Conservation (phyloP, 768 basidiomycete genomes). For the Trichaptum fuscoviolaceum region DNA sequence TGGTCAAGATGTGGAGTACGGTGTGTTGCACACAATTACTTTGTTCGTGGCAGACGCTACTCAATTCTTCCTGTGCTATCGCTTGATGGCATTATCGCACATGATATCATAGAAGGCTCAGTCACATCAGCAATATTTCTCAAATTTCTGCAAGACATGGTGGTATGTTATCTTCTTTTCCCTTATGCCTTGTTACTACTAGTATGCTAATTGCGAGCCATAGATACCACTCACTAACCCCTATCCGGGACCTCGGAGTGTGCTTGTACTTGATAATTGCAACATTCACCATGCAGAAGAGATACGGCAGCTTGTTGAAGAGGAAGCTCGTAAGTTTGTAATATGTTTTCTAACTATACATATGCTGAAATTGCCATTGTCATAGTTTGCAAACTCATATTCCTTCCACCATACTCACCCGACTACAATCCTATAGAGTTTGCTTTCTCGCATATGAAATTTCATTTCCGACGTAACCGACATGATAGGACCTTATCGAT, state of each 20-base stretch:
- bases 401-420: constrained; percentile 32
- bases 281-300: constrained; percentile 35
- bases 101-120: constrained; percentile 25
- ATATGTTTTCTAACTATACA: too few relatives aligned
- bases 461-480: constrained; percentile 12
- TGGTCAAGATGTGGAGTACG: constrained; percentile 10
- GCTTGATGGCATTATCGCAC: constrained; percentile 26
- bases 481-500: too few relatives aligned
- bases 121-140: constrained; percentile 21
- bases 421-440: constrained; percentile 35
- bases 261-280: constrained; percentile 36
- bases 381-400: constrained; percentile 8
- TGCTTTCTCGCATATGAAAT: constrained; percentile 23
- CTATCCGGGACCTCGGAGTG: constrained; percentile 29
- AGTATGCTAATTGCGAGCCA: too few relatives aligned
- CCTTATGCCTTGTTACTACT: too few relatives aligned
- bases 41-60: constrained; percentile 24
- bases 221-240: constrained; percentile 27
- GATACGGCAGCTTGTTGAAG: constrained; percentile 25
- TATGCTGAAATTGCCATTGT: too few relatives aligned
- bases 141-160: constrained; percentile 21
- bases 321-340: constrained; percentile 12
- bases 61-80: constrained; percentile 24
- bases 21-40: constrained; percentile 20
- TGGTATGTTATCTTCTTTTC: constrained; percentile 19